Evolutionary conservation across 371 early-diverging fungal genomes (phyloP), one percentile per base, ranked within the genome.

Genomic region (Haplosporangium sp.): DNA sequence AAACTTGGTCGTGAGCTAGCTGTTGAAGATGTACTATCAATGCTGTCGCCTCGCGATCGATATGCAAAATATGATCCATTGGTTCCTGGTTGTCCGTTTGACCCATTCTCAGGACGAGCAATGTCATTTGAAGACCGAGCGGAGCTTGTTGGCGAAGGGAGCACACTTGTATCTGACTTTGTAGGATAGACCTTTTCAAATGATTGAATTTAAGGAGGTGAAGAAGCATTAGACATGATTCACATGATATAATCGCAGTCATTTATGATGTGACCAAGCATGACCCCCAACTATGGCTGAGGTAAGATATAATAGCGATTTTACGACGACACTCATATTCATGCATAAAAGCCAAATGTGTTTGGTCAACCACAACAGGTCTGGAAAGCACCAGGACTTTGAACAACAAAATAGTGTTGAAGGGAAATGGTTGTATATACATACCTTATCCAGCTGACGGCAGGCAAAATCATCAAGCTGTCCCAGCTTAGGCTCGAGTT

Each of bases 391-490:
- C 27, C 27, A 27, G 27, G 0, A 27, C 27, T 27, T 27, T 27
- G 27, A 27, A 27, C 27, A 27, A 27, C 27, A 27, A 27, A 27
- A 27, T 27, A 27, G 27, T 27, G 56, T 8, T 56, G 56, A 59
- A 60, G 19, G 34, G 61, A 17, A 20, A 53, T 53, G 6, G 10
- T 5, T n/a, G 27, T 35, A 42, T 19, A 44, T 40, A 15, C 39
- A 50, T 69, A 93, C 87, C 84, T 84, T 90, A 73, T 93, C 94
- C 39, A 94, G 77, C 82, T 92, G 91, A 11, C 84, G 87, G 71
- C 92, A 93, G 0, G 94, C 94, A 86, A 94, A 93, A 38, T 88
- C 85, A 69, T 94, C 94, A 50, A 94, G 82, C 62, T 90, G 89
- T 37, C 75, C 82, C 11, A 85, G 61, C 66, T 84, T 77, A 37